These are phyloP conservation scores for Arabis alpina DNA, from an alignment of 345 rosid genomes.

Conservation along the genomic window DNA sequence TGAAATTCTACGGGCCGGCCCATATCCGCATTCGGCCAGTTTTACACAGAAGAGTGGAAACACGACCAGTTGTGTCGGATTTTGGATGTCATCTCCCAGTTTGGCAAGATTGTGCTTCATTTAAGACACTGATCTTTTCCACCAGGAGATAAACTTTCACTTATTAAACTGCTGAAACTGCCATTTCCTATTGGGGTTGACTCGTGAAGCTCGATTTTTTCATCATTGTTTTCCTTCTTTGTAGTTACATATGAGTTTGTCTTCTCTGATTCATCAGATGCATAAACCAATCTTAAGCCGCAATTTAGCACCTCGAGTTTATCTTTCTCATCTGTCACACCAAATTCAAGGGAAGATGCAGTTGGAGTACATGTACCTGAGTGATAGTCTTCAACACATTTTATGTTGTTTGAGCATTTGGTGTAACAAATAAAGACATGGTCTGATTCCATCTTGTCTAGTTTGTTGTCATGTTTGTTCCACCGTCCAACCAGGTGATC, in stretches of 20 bases:
- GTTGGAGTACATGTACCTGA: slow-evolving; percentile 10
- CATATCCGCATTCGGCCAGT: neutral
- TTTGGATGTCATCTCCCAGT: slow-evolving; percentile 8
- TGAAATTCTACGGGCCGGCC: too few relatives aligned
- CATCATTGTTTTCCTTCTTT: slow-evolving; percentile 6
- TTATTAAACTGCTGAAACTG: neutral
- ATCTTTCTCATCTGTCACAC: slow-evolving; percentile 9
- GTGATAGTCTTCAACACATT: slow-evolving; percentile 1
- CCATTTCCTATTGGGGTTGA: neutral
- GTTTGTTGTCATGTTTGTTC: neutral
- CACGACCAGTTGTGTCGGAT: neutral
- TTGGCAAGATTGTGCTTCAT: neutral
- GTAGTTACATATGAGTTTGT: slow-evolving; percentile 16
- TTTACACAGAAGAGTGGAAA: too few relatives aligned
- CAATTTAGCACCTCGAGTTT: neutral
- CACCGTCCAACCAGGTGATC: slow-evolving; percentile 18
- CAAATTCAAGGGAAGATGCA: slow-evolving; percentile 8
- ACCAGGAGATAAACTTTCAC: slow-evolving; percentile 8
- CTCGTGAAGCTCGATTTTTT: slow-evolving; percentile 17
- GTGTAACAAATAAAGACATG: slow-evolving; percentile 25
- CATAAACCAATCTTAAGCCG: slow-evolving; percentile 24
- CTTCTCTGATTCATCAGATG: slow-evolving; percentile 17
- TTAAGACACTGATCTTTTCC: neutral
- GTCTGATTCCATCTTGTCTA: slow-evolving; percentile 5
- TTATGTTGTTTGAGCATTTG: slow-evolving; percentile 8